Conservation (phyloP, 2,329 filamentous ascomycete genomes). For the Emergomyces pasteurianus region DNA sequence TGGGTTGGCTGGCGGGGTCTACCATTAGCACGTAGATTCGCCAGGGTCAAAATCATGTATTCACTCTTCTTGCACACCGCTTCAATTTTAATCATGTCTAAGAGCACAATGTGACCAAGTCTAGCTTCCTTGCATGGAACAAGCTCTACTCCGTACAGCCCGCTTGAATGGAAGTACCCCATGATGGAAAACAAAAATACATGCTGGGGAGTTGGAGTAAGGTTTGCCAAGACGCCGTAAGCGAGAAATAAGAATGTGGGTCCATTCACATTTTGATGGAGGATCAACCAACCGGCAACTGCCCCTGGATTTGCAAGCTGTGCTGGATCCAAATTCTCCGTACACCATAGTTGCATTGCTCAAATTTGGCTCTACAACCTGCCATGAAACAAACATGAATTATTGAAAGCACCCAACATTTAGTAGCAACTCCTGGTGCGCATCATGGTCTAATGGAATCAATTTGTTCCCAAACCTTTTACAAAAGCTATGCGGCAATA, state of each 20-base stretch:
- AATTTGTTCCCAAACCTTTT: neutral
- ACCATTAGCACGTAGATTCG: neutral
- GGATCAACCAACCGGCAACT: neutral
- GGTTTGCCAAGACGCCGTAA: constrained; percentile 4
- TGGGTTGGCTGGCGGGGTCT: neutral
- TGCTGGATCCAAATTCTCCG: neutral
- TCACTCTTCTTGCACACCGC: neutral
- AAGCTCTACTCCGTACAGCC: neutral
- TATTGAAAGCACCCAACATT: neutral
- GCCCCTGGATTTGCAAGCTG: neutral
- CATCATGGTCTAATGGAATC: too few relatives aligned
- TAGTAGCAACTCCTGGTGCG: neutral
- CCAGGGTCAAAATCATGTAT: neutral
- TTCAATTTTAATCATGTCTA: neutral
- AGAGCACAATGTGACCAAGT: neutral
- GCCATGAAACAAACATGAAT: neutral
- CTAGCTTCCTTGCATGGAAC: neutral
- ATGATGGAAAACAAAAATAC: neutral
- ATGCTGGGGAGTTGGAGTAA: neutral
- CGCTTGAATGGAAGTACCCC: neutral
- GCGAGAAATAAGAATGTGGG: neutral
- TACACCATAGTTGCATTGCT: neutral
- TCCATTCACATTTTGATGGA: neutral
- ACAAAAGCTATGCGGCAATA: too few relatives aligned
- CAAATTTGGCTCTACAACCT: neutral